These are phyloP conservation scores for Mollisia scopiformis DNA, from an alignment of 2,329 filamentous ascomycete genomes.

Conservation along the genomic window DNA sequence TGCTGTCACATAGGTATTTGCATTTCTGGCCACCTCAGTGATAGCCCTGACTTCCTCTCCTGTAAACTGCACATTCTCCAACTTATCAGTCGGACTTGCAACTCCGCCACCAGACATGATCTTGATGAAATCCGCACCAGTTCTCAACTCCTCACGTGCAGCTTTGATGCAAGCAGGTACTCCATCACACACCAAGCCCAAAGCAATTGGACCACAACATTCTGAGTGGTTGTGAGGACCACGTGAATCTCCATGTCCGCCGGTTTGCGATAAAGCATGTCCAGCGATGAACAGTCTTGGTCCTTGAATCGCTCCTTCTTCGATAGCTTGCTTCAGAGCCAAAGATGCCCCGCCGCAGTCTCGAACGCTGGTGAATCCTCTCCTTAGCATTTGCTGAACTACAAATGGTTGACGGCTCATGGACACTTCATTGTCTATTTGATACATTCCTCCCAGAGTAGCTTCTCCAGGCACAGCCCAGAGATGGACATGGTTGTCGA, in stretches of 20 bases:
- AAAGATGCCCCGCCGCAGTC: slow-evolving; percentile 60
- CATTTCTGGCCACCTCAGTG: slow-evolving; percentile 49
- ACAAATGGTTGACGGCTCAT: slow-evolving; percentile 51
- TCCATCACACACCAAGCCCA: slow-evolving; percentile 52
- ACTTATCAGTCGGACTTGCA: slow-evolving; percentile 54
- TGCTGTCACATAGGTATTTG: slow-evolving; percentile 56
- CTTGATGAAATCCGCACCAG: slow-evolving; percentile 63
- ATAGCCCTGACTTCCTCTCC: slow-evolving; percentile 59
- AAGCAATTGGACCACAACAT: slow-evolving; percentile 51
- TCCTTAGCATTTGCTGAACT: slow-evolving; percentile 51
- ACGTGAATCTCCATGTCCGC: slow-evolving; percentile 58
- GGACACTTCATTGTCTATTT: slow-evolving; percentile 38
- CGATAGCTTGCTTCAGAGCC: slow-evolving; percentile 58
- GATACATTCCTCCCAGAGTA: slow-evolving; percentile 40
- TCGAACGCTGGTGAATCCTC: slow-evolving; percentile 61
- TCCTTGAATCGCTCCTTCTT: slow-evolving; percentile 56
- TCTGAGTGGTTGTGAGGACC: slow-evolving; percentile 45
- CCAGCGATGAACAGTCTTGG: slow-evolving; percentile 59
- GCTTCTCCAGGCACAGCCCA: slow-evolving; percentile 46
- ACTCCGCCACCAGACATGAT: slow-evolving; percentile 64
- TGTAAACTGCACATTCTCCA: slow-evolving; percentile 59
- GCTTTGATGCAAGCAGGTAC: slow-evolving; percentile 56
- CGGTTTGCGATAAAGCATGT: slow-evolving; percentile 58
- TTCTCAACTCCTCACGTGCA: slow-evolving; percentile 56
- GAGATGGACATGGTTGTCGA: slow-evolving; percentile 55